Conservation (phyloP, 352 stramenopile species). For the Pythium rishiriense region DNA sequence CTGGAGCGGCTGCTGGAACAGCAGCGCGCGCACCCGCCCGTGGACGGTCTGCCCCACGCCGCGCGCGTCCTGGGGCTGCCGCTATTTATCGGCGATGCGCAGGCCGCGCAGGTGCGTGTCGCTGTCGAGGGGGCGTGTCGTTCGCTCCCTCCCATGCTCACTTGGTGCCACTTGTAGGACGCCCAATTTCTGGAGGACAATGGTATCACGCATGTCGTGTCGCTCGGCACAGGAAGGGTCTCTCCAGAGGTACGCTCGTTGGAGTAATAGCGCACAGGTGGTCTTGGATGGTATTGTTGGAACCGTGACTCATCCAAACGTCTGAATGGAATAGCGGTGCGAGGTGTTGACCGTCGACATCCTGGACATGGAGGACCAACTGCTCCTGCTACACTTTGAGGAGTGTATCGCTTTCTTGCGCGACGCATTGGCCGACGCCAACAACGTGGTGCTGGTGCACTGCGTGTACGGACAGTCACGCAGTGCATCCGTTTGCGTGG, state of each 20-base stretch:
- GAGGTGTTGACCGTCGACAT: conserved; percentile 59
- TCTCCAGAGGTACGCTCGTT: conserved; percentile 35
- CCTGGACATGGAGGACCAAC: conserved; percentile 74
- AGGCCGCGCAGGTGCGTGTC: conserved; percentile 40
- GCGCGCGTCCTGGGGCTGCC: conserved; percentile 44
- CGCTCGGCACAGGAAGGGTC: conserved; percentile 61
- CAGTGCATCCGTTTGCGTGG: conserved; percentile 71
- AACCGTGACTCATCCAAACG: not conserved
- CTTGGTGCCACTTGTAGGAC: too few species aligned
- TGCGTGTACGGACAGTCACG: conserved; percentile 83
- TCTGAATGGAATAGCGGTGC: conserved; percentile 29
- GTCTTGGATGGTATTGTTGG: not conserved
- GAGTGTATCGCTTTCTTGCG: conserved; percentile 38
- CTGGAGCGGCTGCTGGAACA: conserved; percentile 36
- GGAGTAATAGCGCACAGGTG: not conserved
- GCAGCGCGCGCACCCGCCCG: conserved; percentile 49
- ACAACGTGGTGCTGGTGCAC: conserved; percentile 51
- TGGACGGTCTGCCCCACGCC: conserved; percentile 43
- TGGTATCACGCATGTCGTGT: conserved; percentile 50
- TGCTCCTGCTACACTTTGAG: conserved; percentile 64
- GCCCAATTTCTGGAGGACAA: conserved; percentile 40
- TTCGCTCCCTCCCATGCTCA: too few species aligned
- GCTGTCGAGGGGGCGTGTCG: too few species aligned
- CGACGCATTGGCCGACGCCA: not conserved
- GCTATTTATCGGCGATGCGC: conserved; percentile 63